Evolutionary conservation across 2,329 filamentous ascomycete genomes (phyloP).

Genomic region (Grosmannia penicillata): DNA sequence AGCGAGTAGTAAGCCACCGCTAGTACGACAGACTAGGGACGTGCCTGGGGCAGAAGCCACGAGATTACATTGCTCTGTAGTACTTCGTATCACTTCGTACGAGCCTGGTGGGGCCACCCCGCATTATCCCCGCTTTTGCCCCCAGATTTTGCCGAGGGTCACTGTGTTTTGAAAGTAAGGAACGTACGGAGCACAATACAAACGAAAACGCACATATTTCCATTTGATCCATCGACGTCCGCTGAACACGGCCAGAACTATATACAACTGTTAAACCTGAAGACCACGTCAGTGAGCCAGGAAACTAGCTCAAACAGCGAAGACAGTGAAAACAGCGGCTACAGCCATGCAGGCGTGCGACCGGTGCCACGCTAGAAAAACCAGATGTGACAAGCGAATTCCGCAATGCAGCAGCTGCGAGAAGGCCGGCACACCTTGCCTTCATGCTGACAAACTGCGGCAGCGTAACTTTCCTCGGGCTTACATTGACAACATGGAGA

Average conservation of each 20-base stretch:
- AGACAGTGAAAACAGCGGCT: background rate
- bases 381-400: constrained; percentile 7
- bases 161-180: background rate
- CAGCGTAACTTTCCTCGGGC: constrained; percentile 6
- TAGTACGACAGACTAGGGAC: no score
- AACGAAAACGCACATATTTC: no score
- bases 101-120: no score
- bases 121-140: background rate
- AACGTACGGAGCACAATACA: no score
- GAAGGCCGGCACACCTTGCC: constrained; percentile 5
- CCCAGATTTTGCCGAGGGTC: background rate
- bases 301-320: background rate
- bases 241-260: background rate
- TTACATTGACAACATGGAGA: constrained; percentile 9
- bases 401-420: constrained; percentile 9
- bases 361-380: constrained; percentile 9
- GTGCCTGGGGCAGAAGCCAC: no score
- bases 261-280: background rate
- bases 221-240: no score
- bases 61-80: no score
- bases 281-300: background rate
- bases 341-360: constrained; percentile 9
- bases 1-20: no score
- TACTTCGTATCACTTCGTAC: no score
- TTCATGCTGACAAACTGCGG: constrained; percentile 7